A percentile compares a stretch with the other conserved stretches of the same genome.
Conservation (phyloP, 1,284 basidiomycete genomes). For the Somion occarium region DNA sequence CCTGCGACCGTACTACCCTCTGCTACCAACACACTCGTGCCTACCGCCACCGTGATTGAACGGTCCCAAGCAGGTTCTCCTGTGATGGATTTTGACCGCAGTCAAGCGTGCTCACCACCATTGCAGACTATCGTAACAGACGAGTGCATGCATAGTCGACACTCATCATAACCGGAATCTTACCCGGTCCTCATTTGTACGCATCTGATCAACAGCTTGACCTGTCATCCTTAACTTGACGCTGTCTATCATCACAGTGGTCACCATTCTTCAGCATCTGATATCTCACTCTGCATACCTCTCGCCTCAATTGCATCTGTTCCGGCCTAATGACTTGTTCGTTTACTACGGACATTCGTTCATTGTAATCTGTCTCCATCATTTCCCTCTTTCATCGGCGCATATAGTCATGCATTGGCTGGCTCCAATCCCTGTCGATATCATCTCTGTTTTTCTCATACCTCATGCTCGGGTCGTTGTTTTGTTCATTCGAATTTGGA, state of each 20-base stretch:
- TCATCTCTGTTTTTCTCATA: too few relatives aligned
- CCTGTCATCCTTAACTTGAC: background rate
- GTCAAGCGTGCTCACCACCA: background rate
- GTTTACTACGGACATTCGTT: background rate
- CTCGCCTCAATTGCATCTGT: background rate
- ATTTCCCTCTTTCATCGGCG: too few relatives aligned
- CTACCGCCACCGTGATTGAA: conserved; percentile 41
- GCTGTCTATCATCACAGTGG: background rate
- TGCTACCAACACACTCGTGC: conserved; percentile 38
- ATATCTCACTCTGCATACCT: background rate
- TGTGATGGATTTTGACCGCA: background rate
- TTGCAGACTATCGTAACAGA: background rate
- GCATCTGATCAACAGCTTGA: background rate
- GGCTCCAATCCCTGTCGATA: too few relatives aligned
- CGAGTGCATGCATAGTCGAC: background rate
- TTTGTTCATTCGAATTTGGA: too few relatives aligned
- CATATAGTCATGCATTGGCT: too few relatives aligned
- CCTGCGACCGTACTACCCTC: conserved; percentile 30
- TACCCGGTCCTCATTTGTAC: background rate
- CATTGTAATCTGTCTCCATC: background rate
- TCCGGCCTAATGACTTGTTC: background rate
- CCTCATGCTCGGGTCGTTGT: too few relatives aligned
- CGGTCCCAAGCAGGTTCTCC: conserved; percentile 62
- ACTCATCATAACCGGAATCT: background rate
- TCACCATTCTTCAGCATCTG: background rate